These are phyloP conservation scores for Dispira parvispora DNA, from an alignment of 192 early-diverging fungal genomes.

Conservation along the genomic window DNA sequence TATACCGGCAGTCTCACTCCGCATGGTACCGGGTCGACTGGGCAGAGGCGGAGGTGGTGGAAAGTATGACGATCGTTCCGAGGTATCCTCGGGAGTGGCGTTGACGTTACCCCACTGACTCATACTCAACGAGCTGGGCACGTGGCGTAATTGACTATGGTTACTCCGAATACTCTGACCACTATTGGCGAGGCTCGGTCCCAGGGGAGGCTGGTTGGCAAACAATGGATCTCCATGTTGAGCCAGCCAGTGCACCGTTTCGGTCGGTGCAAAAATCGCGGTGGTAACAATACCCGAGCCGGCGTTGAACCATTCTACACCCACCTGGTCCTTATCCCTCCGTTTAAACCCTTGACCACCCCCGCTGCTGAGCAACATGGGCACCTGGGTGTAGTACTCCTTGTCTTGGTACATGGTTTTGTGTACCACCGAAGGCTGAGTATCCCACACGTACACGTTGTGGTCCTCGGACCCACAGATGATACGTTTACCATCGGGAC, in stretches of 20 bases:
- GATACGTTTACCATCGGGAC: constrained; percentile 60
- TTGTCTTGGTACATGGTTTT: constrained; percentile 26
- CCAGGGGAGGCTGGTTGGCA: constrained; percentile 11
- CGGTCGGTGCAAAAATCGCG: constrained; percentile 43
- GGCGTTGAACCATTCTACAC: constrained; percentile 37
- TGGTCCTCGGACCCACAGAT: constrained; percentile 70
- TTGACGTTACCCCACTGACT: constrained; percentile 16
- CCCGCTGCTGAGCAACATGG: constrained; percentile 13
- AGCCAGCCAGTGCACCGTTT: constrained; percentile 39
- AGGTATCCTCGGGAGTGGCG: constrained; percentile 9
- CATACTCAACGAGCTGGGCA: constrained; percentile 16
- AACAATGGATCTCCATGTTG: constrained; percentile 34
- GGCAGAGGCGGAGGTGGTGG: constrained; percentile 13
- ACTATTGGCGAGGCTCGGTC: not conserved
- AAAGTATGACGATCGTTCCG: constrained; percentile 17
- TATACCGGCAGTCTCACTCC: not conserved
- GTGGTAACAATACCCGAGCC: constrained; percentile 35
- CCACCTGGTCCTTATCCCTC: constrained; percentile 26
- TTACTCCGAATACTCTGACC: constrained; percentile 19
- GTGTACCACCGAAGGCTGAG: constrained; percentile 19
- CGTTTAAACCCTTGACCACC: constrained; percentile 14
- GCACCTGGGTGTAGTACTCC: constrained; percentile 23
- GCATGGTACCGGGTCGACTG: not conserved
- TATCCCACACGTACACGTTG: constrained; percentile 56
- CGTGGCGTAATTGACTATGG: constrained; percentile 15